Conservation (phyloP, 306 rosid genomes). For the Vigna radiata region DNA sequence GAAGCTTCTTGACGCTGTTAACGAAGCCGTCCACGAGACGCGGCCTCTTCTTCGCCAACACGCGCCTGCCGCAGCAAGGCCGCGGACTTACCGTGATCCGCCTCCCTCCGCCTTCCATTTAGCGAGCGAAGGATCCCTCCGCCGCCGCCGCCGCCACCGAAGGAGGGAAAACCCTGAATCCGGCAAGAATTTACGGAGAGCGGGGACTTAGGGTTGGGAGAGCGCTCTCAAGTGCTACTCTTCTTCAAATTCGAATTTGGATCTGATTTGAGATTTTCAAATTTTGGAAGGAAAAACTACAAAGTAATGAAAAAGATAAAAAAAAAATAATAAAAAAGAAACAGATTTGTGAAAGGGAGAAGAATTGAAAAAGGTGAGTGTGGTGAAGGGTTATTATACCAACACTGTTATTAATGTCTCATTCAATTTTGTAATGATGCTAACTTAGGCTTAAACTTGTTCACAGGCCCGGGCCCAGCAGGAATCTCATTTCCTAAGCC, state of each 20-base stretch:
- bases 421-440: too few species aligned
- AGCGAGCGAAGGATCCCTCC: conserved; percentile 21
- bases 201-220: not conserved
- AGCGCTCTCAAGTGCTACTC: not conserved
- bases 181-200: not conserved
- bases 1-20: conserved; percentile 71
- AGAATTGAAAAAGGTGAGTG: not conserved
- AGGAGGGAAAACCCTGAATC: not conserved
- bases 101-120: conserved; percentile 62
- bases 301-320: not conserved
- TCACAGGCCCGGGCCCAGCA: not conserved
- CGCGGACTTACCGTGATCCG: conserved; percentile 68
- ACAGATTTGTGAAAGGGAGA: not conserved
- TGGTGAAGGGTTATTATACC: not conserved
- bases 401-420: not conserved
- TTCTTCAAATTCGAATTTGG: conserved; percentile 9
- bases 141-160: not conserved
- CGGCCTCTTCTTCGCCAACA: conserved; percentile 60
- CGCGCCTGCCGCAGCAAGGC: conserved; percentile 62
- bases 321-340: not conserved
- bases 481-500: not conserved
- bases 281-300: conserved; percentile 27
- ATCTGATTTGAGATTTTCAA: conserved; percentile 35
- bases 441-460: not conserved
- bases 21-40: conserved; percentile 60